phyloP scores from a whole-genome alignment of 305 asterid species.

The Fraxinus latifolia region DNA sequence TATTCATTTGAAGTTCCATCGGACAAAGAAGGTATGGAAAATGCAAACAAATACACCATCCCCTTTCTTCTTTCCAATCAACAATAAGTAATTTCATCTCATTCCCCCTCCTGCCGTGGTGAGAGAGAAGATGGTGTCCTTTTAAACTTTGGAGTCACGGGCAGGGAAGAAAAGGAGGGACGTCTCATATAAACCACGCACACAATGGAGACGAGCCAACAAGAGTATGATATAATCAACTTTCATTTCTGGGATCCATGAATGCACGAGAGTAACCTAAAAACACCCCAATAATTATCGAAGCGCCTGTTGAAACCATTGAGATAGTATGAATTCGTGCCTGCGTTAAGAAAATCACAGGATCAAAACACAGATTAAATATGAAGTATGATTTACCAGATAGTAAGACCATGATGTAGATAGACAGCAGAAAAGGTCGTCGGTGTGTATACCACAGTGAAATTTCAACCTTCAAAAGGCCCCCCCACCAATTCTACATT shows the following conservation, averaged over 20 bases:
- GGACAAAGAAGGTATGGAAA: neutral
- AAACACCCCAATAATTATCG: neutral
- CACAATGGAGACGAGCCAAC: neutral
- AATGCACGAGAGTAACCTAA: neutral
- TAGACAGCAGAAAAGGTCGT: neutral
- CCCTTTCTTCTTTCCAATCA: neutral
- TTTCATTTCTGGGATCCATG: neutral
- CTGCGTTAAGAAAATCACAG: neutral
- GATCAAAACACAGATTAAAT: neutral
- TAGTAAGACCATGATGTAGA: neutral
- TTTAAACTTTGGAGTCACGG: neutral
- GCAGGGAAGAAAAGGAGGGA: neutral
- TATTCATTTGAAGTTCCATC: neutral
- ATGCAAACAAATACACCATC: neutral
- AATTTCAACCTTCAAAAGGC: neutral
- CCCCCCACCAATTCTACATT: neutral
- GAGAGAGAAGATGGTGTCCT: neutral
- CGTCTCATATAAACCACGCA: neutral
- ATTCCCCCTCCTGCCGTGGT: neutral
- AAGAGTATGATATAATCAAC: neutral
- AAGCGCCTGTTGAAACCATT: neutral
- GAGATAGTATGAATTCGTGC: neutral
- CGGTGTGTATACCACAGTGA: neutral
- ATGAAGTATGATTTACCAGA: neutral
- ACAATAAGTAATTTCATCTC: neutral